Evolutionary conservation across 805 yeast species (phyloP), one percentile per base, ranked within the genome.

Genomic region (Nakazawaea laoshanensis): DNA sequence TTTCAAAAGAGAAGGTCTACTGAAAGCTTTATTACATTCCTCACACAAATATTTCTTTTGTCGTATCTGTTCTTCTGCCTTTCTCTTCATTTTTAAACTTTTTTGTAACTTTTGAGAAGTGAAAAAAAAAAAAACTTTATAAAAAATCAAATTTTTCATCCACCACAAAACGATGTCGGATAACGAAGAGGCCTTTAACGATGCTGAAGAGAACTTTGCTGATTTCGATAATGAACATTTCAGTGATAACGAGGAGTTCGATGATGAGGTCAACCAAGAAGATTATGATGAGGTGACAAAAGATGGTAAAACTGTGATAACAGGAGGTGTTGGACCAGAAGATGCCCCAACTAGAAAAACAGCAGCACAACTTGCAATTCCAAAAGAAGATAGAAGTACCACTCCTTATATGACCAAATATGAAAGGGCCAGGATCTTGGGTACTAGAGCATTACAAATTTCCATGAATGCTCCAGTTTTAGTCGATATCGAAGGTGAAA

Each of bases 391-490:
- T 43, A 75, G 99, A 58, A 71, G 87, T 18, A 92, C 99, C 10
- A 92, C 99, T 4, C 99, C 99, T 34, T 92, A 89, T 56, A 88
- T 92, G 97, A 92, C 99, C 37, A 92, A 94, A 54, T 92, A 92
- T 57, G 99, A 92, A 66, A 74, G 96, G 48, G 99, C 99, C 6
- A 76, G 99, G 63, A 86, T 92, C 40, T 70, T 92, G 49, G 99
- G 99, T 18, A 92, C 99, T 8, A 74, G 99, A 49, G 98, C 99
- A 2, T 65, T 92, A 43, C 99, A 92, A 59, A 89, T 92, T 48
- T 86, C 96, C 18, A 83, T 92, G 84, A 92, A 92, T 53, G 98
- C 99, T 1, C 98, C 98, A 2, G 97, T 92, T 3, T 71, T 92
- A 52, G 98, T 92, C 26, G 98, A 94, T 52, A 74, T 92, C 38